Evolutionary conservation across 2,329 filamentous ascomycete species (phyloP), one percentile per base, ranked within the genome.

Genomic region (Pezicula neosporulosa): DNA sequence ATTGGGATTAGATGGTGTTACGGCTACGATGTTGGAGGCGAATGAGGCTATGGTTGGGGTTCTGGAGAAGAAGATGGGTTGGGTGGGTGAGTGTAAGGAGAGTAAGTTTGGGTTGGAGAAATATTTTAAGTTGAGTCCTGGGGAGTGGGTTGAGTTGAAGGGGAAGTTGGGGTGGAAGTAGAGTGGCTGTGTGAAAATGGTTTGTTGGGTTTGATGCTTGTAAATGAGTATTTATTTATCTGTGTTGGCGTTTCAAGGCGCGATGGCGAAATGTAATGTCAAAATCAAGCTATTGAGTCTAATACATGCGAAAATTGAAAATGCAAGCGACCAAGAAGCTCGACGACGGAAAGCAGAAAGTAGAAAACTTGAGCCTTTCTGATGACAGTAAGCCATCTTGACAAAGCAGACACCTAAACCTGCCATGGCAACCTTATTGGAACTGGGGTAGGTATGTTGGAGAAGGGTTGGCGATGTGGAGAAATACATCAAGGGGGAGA

Each of bases 21-120:
- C 18, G 28, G 37, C 19, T 16, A 19, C 27, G 37, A 33, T 16
- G 10, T 33, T 28, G 21, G 47, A 12, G 36, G 27, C 3, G 19
- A 48, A 48, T 16, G 21, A 24, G 21, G 15, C 19, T 13, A 48
- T 48, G 47, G 21, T 33, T 7, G 24, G 19, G 36, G 4, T 48
- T 5, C 13, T 48, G n/a, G 35, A 36, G 44, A 30, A 42, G 36
- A 48, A 48, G 47, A 30, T 48, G 9, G 47, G 47, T 8, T 48
- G 47, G 47, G 27, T 18, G 8, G 47, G 37, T 3, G 37, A 12
- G n/a, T 35, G n/a, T 9, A 42, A 6, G 10, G 36, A 42, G 47
- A 19, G 47, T 30, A 24, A 38, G 46, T 44, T 15, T 30, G 42
- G 42, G 19, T 9, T 16, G 12, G 36, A 42, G 6, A 10, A 16